Evolutionary conservation across 192 early-diverging fungal genomes (phyloP).

Genomic region (Endogone sp.): DNA sequence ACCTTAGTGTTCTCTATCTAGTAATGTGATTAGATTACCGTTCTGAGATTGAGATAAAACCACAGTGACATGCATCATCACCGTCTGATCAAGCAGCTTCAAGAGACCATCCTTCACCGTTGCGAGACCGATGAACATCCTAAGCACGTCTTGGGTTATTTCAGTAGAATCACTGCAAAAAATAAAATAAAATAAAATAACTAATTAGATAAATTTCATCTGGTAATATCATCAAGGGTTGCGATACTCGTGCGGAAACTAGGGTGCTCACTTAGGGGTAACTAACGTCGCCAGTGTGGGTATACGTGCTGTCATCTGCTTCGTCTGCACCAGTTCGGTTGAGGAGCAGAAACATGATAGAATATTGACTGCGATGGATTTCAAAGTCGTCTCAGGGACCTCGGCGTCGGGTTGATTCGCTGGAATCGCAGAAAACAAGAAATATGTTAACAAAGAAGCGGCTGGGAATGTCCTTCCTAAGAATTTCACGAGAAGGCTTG

Average conservation of each 20-base stretch:
- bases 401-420: constrained; percentile 12
- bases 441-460: no score
- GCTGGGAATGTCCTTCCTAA: no score
- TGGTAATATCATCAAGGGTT: no score
- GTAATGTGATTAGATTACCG: constrained; percentile 15
- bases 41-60: constrained; percentile 18
- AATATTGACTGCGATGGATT: constrained; percentile 37
- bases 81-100: constrained; percentile 24
- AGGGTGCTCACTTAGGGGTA: constrained; percentile 22
- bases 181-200: neutral
- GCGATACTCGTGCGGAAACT: no score
- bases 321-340: constrained; percentile 15
- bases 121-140: constrained; percentile 26
- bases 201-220: no score
- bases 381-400: constrained; percentile 28
- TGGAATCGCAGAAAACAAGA: neutral
- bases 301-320: constrained; percentile 25
- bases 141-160: constrained; percentile 26
- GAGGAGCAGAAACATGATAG: constrained; percentile 30
- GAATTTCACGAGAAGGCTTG: no score
- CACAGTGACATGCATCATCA: constrained; percentile 18
- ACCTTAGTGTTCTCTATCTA: neutral
- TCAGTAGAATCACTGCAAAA: constrained; percentile 24
- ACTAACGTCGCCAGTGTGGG: constrained; percentile 26
- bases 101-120: constrained; percentile 18